phyloP scores from a whole-genome alignment of 345 rosid genomes.

The Triadica sebifera region DNA sequence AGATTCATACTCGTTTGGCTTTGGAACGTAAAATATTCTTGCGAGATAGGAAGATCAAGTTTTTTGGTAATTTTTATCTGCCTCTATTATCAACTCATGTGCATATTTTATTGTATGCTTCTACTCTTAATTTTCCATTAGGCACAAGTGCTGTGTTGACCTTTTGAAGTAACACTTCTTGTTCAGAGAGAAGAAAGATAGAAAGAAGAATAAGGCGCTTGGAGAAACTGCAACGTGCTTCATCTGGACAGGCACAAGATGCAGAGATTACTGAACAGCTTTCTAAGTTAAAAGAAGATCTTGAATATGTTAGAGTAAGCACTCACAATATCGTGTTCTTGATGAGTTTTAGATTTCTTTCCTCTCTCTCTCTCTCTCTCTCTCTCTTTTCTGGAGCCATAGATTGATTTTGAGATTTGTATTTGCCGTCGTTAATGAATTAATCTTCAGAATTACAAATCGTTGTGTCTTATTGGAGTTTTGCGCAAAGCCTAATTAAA shows the following conservation, averaged over 20 bases:
- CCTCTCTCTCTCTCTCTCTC: no score
- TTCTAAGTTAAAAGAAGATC: slow-evolving; percentile 86
- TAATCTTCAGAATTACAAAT: not conserved
- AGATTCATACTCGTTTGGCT: slow-evolving; percentile 76
- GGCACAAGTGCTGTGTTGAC: not conserved
- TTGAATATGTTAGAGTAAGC: slow-evolving; percentile 91
- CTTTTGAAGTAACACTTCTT: not conserved
- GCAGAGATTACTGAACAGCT: slow-evolving; percentile 63
- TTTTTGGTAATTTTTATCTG: slow-evolving; percentile 56
- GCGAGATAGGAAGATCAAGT: slow-evolving; percentile 84
- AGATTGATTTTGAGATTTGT: no score
- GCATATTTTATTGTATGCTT: not conserved
- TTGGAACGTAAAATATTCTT: slow-evolving; percentile 86
- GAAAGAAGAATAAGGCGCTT: slow-evolving; percentile 85
- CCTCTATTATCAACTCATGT: not conserved
- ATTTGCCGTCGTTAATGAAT: not conserved
- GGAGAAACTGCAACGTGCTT: slow-evolving; percentile 85
- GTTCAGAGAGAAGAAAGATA: slow-evolving; percentile 83
- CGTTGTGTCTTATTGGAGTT: not conserved
- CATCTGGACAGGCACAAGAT: slow-evolving; percentile 70
- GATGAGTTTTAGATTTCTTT: not conserved
- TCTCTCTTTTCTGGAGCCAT: no score
- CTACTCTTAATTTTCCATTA: not conserved
- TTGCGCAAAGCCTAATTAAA: not conserved
- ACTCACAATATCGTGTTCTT: not conserved